These are phyloP conservation scores for Yueomyces sp. DNA, from an alignment of 1,139 yeast species.

Conservation along the genomic window DNA sequence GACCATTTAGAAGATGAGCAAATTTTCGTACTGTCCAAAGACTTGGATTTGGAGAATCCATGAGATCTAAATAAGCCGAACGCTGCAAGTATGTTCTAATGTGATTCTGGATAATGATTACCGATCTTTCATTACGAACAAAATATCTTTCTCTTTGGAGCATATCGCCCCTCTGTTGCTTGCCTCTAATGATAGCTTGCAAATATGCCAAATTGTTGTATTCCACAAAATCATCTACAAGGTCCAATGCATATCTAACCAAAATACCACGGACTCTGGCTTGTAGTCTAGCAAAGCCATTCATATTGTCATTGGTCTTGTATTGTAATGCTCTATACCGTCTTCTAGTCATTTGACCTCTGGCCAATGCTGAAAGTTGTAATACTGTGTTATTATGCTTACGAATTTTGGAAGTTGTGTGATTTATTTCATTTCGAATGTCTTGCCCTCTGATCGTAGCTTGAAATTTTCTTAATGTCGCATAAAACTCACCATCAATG, in stretches of 20 bases:
- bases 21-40: constrained; percentile 65
- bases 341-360: constrained; percentile 33
- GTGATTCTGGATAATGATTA: constrained; percentile 62
- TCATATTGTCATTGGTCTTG: constrained; percentile 1
- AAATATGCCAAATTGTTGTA: constrained; percentile 25
- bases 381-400: not conserved
- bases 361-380: constrained; percentile 31
- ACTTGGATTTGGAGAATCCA: constrained; percentile 64
- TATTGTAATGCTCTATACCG: constrained; percentile 9
- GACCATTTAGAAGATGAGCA: constrained; percentile 63
- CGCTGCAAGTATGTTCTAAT: constrained; percentile 60
- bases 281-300: constrained; percentile 26
- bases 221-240: constrained; percentile 38
- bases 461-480: not conserved
- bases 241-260: constrained; percentile 36
- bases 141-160: constrained; percentile 40
- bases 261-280: constrained; percentile 35
- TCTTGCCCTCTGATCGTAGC: not conserved
- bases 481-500: not conserved
- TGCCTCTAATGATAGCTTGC: constrained; percentile 30
- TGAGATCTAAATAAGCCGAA: constrained; percentile 60
- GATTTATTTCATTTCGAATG: not conserved
- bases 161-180: constrained; percentile 18
- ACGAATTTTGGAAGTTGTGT: not conserved
- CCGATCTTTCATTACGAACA: constrained; percentile 37